Evolutionary conservation across 768 basidiomycete genomes (phyloP), one percentile per base, ranked within the genome.

Genomic region (Lyophyllum shimeji): DNA sequence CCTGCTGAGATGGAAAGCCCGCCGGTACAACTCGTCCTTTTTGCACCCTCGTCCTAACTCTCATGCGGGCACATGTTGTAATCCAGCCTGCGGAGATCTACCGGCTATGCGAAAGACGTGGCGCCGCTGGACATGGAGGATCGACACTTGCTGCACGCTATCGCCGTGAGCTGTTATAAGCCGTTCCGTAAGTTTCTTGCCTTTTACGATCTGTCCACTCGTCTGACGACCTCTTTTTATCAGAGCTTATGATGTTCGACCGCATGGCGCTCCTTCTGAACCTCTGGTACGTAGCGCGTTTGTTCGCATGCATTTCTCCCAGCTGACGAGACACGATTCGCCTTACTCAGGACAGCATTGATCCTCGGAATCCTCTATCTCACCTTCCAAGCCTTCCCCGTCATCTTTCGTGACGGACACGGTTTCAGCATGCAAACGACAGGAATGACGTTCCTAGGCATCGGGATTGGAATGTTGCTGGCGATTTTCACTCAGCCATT

Each of bases 251-350:
- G 4, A 40, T 82, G 0, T 80, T 75, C 47, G 89, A 95, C 60
- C 76, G 80, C n/a, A 93, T 93, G 89, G 86, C 87, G 0, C 74
- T 92, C 3, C 69, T 87, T 4, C 74, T 93, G 8, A 79, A 90
- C 66, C 67, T 80, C 13, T 93, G 90, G 91, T 87, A 67, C 2
- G 78, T 37, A 6, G 11, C 17, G 11, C 15, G 40, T 20, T 52
- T 27, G 12, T 29, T 46, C 15, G 17, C 20, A 5, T 29, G 25
- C 21, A 24, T 17, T 34, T 24, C 15, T 11, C 4, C 18, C 7
- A 9, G 20, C 45, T 45, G 17, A 55, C n/a, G 37, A 25, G 44
- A 21, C 31, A 29, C 29, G 9, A 29, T 9, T 4, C 9, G 9
- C 29, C 29, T 23, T 11, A 17, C 9, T 76, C 61, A 87, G 89